A percentile compares a stretch with the other conserved stretches of the same genome.
Evolutionary conservation across 306 rosid genomes (phyloP).

Genomic region (Gynostemma pentaphyllum): DNA sequence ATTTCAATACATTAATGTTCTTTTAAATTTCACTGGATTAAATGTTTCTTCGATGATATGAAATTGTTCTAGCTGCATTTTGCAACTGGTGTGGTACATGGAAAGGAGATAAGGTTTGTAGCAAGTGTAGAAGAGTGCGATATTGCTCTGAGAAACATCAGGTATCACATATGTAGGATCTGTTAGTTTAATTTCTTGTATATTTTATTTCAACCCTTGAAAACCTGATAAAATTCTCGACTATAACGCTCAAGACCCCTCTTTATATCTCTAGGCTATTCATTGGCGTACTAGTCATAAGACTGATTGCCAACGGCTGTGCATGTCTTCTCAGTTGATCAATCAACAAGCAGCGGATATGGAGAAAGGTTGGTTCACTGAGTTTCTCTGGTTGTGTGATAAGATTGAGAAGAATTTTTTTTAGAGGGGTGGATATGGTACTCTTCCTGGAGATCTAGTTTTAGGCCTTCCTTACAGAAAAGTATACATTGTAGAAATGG

Average conservation of each 20-base stretch:
- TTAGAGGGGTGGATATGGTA: neutral
- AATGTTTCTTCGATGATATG: conserved; percentile 8
- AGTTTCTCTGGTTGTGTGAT: neutral
- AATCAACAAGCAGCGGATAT: conserved; percentile 12
- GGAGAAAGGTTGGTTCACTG: conserved; percentile 33
- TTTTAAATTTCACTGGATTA: neutral
- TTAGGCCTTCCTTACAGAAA: too few species aligned
- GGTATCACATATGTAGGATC: conserved; percentile 24
- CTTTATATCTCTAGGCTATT: conserved; percentile 26
- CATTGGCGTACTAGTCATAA: conserved; percentile 70
- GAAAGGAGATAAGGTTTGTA: conserved; percentile 65
- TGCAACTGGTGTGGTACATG: conserved; percentile 86
- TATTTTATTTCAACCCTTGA: neutral
- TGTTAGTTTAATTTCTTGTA: neutral
- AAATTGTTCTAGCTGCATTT: conserved; percentile 37
- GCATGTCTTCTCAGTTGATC: conserved; percentile 25
- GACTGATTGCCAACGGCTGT: conserved; percentile 44
- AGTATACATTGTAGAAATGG: neutral
- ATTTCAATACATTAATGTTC: neutral
- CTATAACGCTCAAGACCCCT: conserved; percentile 10
- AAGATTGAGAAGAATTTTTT: neutral
- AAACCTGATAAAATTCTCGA: neutral
- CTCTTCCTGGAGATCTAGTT: neutral
- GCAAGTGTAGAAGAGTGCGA: conserved; percentile 55
- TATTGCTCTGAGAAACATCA: conserved; percentile 85